A percentile compares a stretch with the other conserved stretches of the same genome.
Conservation (phyloP, 495 filamentous ascomycete species). For the Penicillium nucicola region DNA sequence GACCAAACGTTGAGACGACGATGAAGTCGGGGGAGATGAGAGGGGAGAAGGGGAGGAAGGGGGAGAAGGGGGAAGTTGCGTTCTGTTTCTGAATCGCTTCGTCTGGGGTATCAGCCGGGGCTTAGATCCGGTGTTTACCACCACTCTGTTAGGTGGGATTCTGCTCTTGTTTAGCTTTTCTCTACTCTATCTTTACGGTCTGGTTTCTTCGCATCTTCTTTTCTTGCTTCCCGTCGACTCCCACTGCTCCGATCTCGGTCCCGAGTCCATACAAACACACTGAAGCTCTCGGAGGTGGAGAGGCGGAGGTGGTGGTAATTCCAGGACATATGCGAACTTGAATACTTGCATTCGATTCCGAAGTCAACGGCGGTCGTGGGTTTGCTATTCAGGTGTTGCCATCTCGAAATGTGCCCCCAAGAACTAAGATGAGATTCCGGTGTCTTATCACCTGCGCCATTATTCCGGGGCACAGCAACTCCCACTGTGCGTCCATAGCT, state of each 20-base stretch:
- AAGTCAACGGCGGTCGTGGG: too few relatives aligned
- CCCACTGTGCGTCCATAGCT: too few relatives aligned
- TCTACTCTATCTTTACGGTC: not conserved
- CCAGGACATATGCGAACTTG: too few relatives aligned
- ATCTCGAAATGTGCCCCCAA: too few relatives aligned
- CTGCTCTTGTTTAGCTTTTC: not conserved
- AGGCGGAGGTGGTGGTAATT: not conserved
- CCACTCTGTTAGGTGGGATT: not conserved
- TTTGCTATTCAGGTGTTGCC: too few relatives aligned
- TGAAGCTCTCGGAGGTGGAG: too few relatives aligned
- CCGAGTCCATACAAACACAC: not conserved
- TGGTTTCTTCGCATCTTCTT: not conserved
- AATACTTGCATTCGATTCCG: too few relatives aligned
- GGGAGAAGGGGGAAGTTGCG: not conserved
- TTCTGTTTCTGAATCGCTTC: not conserved
- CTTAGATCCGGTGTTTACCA: constrained; percentile 1
- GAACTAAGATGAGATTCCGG: too few relatives aligned
- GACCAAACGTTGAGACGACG: not conserved
- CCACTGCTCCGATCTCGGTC: not conserved
- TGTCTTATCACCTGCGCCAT: too few relatives aligned
- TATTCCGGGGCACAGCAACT: too few relatives aligned
- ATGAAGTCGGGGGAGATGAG: not conserved
- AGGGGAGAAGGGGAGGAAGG: constrained; percentile 6
- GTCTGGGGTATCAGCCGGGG: not conserved
- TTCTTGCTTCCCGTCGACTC: not conserved